Evolutionary conservation across 148 eudicot genomes (phyloP).

Genomic region (Limonium bicolor): DNA sequence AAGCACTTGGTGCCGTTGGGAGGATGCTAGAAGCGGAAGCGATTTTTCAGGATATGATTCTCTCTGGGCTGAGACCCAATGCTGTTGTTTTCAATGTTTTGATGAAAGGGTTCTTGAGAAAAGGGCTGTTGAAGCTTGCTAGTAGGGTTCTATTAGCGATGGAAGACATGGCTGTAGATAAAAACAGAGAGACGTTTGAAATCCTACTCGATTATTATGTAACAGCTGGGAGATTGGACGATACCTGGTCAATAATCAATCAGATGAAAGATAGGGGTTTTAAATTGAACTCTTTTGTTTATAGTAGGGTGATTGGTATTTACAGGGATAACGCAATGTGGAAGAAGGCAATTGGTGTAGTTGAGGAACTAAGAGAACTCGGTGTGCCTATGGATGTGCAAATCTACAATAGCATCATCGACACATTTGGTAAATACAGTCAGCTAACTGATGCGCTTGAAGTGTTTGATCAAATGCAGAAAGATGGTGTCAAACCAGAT

Average conservation of each 20-base stretch:
- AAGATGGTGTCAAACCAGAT: constrained; percentile 49
- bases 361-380: constrained; percentile 45
- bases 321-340: constrained; percentile 95
- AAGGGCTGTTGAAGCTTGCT: constrained; percentile 48
- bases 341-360: constrained; percentile 69
- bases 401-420: constrained; percentile 63
- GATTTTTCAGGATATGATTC: constrained; percentile 58
- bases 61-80: constrained; percentile 37
- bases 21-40: constrained; percentile 82
- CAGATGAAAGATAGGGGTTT: constrained; percentile 53
- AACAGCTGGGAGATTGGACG: constrained; percentile 50
- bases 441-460: constrained; percentile 48
- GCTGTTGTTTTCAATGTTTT: constrained; percentile 40
- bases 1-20: constrained; percentile 48
- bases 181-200: constrained; percentile 55
- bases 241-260: constrained; percentile 56
- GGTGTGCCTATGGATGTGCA: constrained; percentile 51
- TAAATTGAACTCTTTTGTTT: constrained; percentile 36
- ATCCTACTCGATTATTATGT: constrained; percentile 63
- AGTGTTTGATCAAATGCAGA: constrained; percentile 52
- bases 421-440: constrained; percentile 61
- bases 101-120: constrained; percentile 58
- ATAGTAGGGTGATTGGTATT: constrained; percentile 62
- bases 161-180: constrained; percentile 29
- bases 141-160: constrained; percentile 23